phyloP scores from a whole-genome alignment of 371 early-diverging fungal genomes.

The Rhizopus stolonifer region DNA sequence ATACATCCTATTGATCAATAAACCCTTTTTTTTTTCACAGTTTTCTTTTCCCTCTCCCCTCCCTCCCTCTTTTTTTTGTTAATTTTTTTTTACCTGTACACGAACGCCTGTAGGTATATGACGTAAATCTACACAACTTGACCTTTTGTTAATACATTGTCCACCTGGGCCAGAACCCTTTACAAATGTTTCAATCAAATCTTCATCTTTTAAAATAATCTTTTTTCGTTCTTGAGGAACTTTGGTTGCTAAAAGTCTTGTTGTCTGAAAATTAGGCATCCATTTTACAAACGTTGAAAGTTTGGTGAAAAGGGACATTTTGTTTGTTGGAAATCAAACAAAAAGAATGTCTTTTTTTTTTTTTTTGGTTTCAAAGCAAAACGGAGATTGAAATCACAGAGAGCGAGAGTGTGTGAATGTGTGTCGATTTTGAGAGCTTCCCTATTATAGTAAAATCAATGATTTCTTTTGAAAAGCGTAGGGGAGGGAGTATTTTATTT shows the following conservation, averaged over 20 bases:
- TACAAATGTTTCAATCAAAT: constrained; percentile 84
- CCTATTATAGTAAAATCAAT: too few relatives aligned
- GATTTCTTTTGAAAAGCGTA: too few relatives aligned
- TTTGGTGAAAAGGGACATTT: background rate
- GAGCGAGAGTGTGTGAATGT: too few relatives aligned
- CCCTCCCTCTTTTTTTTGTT: background rate
- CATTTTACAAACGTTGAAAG: background rate
- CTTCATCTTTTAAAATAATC: constrained; percentile 70
- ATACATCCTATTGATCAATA: background rate
- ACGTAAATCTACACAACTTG: constrained; percentile 78
- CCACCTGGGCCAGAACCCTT: constrained; percentile 93
- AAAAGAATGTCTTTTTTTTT: background rate
- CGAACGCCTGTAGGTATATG: constrained; percentile 84
- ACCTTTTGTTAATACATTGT: constrained; percentile 90
- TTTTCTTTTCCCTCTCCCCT: background rate
- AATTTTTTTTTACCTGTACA: constrained; percentile 59
- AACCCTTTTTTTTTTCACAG: background rate
- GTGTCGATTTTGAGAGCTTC: too few relatives aligned
- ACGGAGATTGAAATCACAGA: too few relatives aligned
- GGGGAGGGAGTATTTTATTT: too few relatives aligned
- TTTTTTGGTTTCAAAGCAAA: background rate
- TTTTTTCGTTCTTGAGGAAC: constrained; percentile 28
- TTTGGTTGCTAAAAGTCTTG: constrained; percentile 1
- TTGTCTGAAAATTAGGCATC: background rate
- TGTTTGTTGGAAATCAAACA: background rate